Conservation (phyloP, 495 filamentous ascomycete genomes). For the Podospora sp. region DNA sequence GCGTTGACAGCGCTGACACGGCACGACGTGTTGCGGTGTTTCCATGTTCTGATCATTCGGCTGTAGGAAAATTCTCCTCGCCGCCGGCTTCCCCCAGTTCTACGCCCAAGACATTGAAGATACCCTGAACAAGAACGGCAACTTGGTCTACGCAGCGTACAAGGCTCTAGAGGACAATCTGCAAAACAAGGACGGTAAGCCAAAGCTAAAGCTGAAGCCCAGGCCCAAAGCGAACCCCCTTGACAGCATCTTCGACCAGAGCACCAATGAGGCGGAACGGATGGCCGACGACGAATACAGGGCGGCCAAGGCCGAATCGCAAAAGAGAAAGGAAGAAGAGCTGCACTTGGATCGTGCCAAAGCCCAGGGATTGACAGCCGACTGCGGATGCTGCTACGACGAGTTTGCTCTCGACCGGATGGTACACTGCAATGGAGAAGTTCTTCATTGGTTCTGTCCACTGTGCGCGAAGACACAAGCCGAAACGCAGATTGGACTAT, state of each 20-base stretch:
- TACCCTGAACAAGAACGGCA: constrained; percentile 19
- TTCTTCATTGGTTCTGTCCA: constrained; percentile 64
- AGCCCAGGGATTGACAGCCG: constrained; percentile 53
- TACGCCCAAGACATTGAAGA: constrained; percentile 27
- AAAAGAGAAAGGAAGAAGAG: constrained; percentile 40
- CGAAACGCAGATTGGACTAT: constrained; percentile 66
- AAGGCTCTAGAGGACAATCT: constrained; percentile 30
- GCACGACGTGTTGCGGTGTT: not conserved
- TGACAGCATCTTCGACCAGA: not conserved
- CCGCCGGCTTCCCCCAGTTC: constrained; percentile 28
- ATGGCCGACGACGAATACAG: constrained; percentile 36
- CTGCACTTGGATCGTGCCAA: constrained; percentile 48
- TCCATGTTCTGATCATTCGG: constrained; percentile 4
- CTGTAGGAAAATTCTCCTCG: constrained; percentile 31
- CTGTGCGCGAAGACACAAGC: constrained; percentile 65
- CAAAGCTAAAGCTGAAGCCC: not conserved
- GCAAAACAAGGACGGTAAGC: constrained; percentile 13
- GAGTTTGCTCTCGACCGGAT: constrained; percentile 67
- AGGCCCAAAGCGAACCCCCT: not conserved
- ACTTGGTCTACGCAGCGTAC: constrained; percentile 38
- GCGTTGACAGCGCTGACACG: not conserved
- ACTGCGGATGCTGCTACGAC: constrained; percentile 72
- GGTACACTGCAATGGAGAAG: constrained; percentile 63
- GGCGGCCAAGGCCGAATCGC: constrained; percentile 29
- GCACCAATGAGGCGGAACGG: constrained; percentile 17